phyloP scores from a whole-genome alignment of 1,284 basidiomycete genomes.

The Xerocomus amazonicus region DNA sequence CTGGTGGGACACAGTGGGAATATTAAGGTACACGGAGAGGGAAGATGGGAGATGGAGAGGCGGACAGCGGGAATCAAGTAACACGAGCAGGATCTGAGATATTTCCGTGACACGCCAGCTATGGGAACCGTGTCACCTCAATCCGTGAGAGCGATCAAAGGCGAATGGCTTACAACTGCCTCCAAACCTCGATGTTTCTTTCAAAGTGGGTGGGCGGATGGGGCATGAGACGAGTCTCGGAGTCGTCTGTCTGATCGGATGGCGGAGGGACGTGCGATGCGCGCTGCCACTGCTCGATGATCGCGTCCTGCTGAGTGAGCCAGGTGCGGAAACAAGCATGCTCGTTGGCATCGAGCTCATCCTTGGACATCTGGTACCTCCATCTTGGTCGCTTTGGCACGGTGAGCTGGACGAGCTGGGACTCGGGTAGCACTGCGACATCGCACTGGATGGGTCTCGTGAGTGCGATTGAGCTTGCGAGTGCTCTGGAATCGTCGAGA shows the following conservation, averaged over 20 bases:
- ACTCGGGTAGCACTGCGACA: slow-evolving; percentile 38
- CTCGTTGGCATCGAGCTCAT: slow-evolving; percentile 84
- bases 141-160: slow-evolving; percentile 4
- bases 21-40: slow-evolving; percentile 45
- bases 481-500: slow-evolving; percentile 56
- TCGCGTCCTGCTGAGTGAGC: slow-evolving; percentile 59
- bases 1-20: slow-evolving; percentile 10
- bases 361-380: slow-evolving; percentile 78
- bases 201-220: slow-evolving; percentile 78
- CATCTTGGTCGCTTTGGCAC: slow-evolving; percentile 75
- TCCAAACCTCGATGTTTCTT: slow-evolving; percentile 88
- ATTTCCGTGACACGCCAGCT: slow-evolving; percentile 89
- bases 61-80: slow-evolving; percentile 86
- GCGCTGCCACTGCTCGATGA: slow-evolving; percentile 53
- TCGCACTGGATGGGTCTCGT: slow-evolving; percentile 55
- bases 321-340: slow-evolving; percentile 76
- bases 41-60: slow-evolving; percentile 63
- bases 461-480: slow-evolving; percentile 56
- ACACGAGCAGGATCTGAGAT: slow-evolving; percentile 78
- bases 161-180: slow-evolving; percentile 69
- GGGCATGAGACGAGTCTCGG: slow-evolving; percentile 41
- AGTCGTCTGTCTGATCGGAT: slow-evolving; percentile 13
- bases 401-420: slow-evolving; percentile 37
- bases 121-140: slow-evolving; percentile 4
- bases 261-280: slow-evolving; percentile 11